Conservation (phyloP, 306 rosid species). For the Carpinus viminea region DNA sequence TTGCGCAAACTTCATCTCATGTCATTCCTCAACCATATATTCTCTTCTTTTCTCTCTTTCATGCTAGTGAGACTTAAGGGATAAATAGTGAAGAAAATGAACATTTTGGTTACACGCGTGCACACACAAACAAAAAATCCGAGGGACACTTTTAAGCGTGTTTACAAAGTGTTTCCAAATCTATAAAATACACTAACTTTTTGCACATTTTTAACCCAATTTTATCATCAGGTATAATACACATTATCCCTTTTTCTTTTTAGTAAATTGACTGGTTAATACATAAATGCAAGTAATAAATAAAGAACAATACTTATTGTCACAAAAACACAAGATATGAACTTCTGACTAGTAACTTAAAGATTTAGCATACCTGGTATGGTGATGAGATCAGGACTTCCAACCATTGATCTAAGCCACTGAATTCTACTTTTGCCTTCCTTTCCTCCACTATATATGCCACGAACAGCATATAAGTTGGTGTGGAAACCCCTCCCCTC, state of each 20-base stretch:
- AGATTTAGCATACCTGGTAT: conserved; percentile 69
- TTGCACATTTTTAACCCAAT: background rate
- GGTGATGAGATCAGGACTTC: conserved; percentile 99
- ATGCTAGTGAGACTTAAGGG: background rate
- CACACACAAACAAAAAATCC: background rate
- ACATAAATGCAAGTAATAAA: background rate
- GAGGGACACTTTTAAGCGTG: background rate
- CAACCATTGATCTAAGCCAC: conserved; percentile 99
- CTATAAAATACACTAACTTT: background rate
- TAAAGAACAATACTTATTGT: background rate
- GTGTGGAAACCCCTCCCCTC: conserved; percentile 99
- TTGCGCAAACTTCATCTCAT: background rate
- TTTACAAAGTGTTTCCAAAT: background rate
- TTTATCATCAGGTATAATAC: background rate
- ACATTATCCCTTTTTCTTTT: background rate
- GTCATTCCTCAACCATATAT: background rate
- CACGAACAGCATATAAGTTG: conserved; percentile 91
- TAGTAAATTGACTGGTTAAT: background rate
- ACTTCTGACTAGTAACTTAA: background rate
- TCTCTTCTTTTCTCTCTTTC: background rate
- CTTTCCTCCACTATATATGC: conserved; percentile 90
- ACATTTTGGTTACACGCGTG: no score
- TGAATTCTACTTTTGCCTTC: conserved; percentile 97
- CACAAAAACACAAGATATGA: background rate
- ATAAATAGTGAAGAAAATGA: background rate